Evolutionary conservation across 179 eudicot species (phyloP), one percentile per base, ranked within the genome.

Genomic region (Pouteria campechiana): DNA sequence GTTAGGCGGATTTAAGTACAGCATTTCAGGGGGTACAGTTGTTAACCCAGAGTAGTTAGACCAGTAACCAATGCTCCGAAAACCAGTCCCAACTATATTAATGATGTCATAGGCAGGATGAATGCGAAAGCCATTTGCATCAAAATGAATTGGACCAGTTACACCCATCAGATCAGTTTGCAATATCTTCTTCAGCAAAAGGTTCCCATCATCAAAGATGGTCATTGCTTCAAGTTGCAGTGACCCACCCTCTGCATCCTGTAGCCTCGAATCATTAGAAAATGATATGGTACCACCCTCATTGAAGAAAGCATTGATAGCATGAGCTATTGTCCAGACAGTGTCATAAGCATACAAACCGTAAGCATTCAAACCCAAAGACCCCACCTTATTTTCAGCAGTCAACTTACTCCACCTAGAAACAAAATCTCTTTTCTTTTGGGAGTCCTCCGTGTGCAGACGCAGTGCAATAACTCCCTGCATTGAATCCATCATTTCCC

Each of bases 271-370:
- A 68, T 73, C 73, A 21, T 47, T 72, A 21, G 95, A 80, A 60
- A 84, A 89, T 10, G 95, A 73, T 52, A 84, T 48, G 16, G 37
- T 54, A 20, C 93, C 93, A 16, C 89, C 97, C 52, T 78, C 74
- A 37, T 65, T 64, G 18, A 88, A 56, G 50, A 58, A 84, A 19
- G 78, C 71, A 47, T 80, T 72, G 38, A 88, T 55, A 33, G 97
- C 94, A 69, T 74, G 88, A 40, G 97, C 97, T 48, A 81, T 46
- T 12, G 81, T 48, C 80, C 78, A 73, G 32, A 84, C 83, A 17
- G 88, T 73, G 57, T 88, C 97, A 63, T 88, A 88, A 52, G 97
- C 88, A 65, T 69, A 81, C 12, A 88, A 50, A 12, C 78, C 97
- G 44, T 80, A 81, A 27, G 84, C 57, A 68, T 74, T 78, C 45